A percentile compares a stretch with the other conserved stretches of the same genome.
Conservation (phyloP, 2,329 filamentous ascomycete species). For the Elsinoe fawcettii region DNA sequence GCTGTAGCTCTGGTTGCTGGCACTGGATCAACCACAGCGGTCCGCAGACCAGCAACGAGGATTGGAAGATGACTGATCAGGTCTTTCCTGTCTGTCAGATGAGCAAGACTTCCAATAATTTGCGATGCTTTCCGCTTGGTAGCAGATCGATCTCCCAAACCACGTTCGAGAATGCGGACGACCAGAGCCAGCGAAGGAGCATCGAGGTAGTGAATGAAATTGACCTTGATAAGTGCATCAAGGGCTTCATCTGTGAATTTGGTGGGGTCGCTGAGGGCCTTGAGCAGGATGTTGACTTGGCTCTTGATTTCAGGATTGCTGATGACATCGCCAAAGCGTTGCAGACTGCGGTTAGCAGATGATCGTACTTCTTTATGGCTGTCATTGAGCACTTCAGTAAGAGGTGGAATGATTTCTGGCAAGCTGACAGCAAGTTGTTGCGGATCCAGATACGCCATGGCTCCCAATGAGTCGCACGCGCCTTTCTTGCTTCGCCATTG, state of each 20-base stretch:
- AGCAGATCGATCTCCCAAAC: constrained; percentile 79
- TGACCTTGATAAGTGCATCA: constrained; percentile 93
- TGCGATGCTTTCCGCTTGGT: constrained; percentile 96
- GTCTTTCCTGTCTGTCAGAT: constrained; percentile 93
- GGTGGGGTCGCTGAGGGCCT: constrained; percentile 93
- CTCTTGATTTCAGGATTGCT: constrained; percentile 95
- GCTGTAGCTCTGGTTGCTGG: constrained; percentile 93
- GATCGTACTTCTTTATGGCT: constrained; percentile 94
- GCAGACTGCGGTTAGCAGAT: constrained; percentile 89
- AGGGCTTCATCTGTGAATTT: constrained; percentile 94
- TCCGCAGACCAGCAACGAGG: constrained; percentile 78
- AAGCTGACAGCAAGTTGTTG: constrained; percentile 87
- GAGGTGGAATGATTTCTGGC: constrained; percentile 91
- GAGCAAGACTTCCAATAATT: constrained; percentile 94
- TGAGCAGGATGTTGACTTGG: constrained; percentile 82
- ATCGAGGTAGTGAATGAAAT: constrained; percentile 97
- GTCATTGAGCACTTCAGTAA: constrained; percentile 90
- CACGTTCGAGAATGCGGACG: constrained; percentile 89
- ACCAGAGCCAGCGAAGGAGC: constrained; percentile 91
- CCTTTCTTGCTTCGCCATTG: constrained; percentile 99
- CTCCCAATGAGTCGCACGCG: constrained; percentile 89
- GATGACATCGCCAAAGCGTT: constrained; percentile 97
- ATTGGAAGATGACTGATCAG: constrained; percentile 85
- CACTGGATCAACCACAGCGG: constrained; percentile 88
- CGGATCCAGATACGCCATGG: constrained; percentile 97